Evolutionary conservation across 2,329 filamentous ascomycete genomes (phyloP).

Genomic region (Ophioceras dolichostomum): DNA sequence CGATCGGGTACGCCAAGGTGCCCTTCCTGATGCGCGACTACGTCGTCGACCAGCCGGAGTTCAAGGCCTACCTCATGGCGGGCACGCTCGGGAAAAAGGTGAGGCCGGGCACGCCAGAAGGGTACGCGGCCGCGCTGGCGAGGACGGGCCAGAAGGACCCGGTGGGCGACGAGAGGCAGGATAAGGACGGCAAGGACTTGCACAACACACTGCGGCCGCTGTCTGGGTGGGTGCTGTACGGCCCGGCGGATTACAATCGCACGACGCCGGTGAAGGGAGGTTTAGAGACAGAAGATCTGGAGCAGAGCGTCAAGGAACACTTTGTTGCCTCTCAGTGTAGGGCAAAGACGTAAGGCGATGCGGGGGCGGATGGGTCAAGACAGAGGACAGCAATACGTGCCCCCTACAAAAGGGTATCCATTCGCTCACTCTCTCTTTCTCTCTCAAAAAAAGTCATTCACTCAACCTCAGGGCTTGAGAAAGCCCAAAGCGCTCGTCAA

Average conservation of each 20-base stretch:
- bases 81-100: constrained; percentile 19
- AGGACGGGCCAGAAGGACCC: constrained; percentile 9
- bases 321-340: no score
- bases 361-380: no score
- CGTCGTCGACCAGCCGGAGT: constrained; percentile 11
- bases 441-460: no score
- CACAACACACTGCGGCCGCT: constrained; percentile 19
- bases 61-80: constrained; percentile 22
- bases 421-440: no score
- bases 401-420: no score
- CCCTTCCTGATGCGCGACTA: constrained; percentile 24
- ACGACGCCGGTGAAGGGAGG: background rate
- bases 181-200: background rate
- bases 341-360: no score
- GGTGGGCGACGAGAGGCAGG: background rate
- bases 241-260: constrained; percentile 16
- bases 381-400: no score
- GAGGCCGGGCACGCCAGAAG: constrained; percentile 9
- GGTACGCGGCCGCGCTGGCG: constrained; percentile 18
- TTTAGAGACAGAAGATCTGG: background rate
- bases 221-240: constrained; percentile 28
- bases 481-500: no score
- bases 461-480: no score
- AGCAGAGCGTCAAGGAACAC: background rate
- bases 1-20: constrained; percentile 25